Percentiles rank a stretch among this genome's conserved stretches.
Evolutionary conservation across 2,329 filamentous ascomycete genomes (phyloP).

Genomic region (Phyllosticta capitalensis): DNA sequence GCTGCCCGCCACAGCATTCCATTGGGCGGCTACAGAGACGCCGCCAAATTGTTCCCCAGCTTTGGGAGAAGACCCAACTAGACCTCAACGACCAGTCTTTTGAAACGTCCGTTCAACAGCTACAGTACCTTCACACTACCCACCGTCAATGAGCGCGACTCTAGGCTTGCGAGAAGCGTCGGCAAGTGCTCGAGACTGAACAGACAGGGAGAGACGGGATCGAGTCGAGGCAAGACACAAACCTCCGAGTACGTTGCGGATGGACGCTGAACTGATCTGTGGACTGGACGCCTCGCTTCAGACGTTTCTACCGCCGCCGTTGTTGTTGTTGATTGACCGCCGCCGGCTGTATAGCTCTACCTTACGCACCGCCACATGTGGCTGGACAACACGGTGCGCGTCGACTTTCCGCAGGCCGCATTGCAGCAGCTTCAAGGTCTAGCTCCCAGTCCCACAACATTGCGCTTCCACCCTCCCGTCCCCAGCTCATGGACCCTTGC

Average conservation of each 20-base stretch:
- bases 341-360: neutral
- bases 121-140: no score
- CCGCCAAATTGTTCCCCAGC: neutral
- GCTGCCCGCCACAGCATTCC: neutral
- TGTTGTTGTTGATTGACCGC: neutral
- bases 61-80: neutral
- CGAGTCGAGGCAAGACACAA: neutral
- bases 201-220: neutral
- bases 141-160: neutral
- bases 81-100: neutral
- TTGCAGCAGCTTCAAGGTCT: neutral
- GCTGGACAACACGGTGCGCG: neutral
- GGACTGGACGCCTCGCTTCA: neutral
- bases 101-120: neutral
- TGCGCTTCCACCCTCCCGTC: neutral
- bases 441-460: slow-evolving; percentile 1
- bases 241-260: neutral
- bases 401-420: neutral
- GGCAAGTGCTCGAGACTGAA: neutral
- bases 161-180: neutral
- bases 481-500: slow-evolving; percentile 18
- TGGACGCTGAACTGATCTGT: neutral
- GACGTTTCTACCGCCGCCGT: neutral
- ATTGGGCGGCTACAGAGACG: neutral
- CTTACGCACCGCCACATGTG: neutral